These are phyloP conservation scores for Colletotrichum sp. DNA, from an alignment of 2,329 filamentous ascomycete genomes.

Conservation along the genomic window DNA sequence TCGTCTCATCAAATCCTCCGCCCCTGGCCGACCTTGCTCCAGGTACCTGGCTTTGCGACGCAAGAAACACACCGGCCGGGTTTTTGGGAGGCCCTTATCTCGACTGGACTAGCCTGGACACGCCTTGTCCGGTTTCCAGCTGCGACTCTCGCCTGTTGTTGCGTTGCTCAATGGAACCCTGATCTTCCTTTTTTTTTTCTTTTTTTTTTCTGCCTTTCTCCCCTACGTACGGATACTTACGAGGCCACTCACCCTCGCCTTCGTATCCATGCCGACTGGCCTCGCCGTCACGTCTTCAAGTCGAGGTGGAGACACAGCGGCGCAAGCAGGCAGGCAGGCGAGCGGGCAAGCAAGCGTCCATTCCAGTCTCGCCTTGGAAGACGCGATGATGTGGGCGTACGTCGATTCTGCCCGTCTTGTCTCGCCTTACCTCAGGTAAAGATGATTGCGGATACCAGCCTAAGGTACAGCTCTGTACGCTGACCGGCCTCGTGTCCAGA, in stretches of 20 bases:
- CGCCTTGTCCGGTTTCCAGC: not conserved
- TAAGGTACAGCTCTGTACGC: not conserved
- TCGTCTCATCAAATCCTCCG: not conserved
- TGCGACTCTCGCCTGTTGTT: not conserved
- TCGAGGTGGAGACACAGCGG: not conserved
- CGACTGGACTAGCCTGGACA: not conserved
- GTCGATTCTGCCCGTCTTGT: not conserved
- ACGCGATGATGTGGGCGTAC: not conserved
- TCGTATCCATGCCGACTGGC: not conserved
- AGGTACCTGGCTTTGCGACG: conserved; percentile 11
- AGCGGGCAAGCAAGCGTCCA: not conserved
- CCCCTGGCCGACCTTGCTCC: not conserved
- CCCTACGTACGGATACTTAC: not conserved
- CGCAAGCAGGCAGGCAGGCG: not conserved
- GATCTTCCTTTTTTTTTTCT: not conserved
- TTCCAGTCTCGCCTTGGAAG: not conserved
- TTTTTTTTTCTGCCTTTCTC: not conserved
- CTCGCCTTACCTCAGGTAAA: not conserved
- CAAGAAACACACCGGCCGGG: conserved; percentile 1
- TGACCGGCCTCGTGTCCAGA: not conserved
- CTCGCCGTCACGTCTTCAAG: not conserved
- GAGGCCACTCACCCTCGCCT: not conserved
- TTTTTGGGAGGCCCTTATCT: conserved; percentile 6
- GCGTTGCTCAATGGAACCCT: not conserved
- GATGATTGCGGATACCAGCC: not conserved